Percentiles rank a stretch among this genome's conserved stretches.
Conservation (phyloP, 2,329 filamentous ascomycete species). For the Aschersonia sp. region DNA sequence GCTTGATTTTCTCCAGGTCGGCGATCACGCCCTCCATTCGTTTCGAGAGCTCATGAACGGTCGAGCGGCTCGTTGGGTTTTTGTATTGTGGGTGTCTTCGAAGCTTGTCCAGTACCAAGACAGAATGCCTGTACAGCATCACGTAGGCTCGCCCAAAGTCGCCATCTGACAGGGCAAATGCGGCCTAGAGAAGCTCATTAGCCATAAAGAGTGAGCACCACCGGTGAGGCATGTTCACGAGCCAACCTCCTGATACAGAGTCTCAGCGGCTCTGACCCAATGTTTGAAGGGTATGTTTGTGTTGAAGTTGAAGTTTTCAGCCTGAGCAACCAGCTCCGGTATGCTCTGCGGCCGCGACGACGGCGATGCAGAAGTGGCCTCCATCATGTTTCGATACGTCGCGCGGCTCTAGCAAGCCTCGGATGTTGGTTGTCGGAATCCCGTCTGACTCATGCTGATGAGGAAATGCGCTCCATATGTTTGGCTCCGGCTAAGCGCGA, state of each 20-base stretch:
- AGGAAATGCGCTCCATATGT: background rate
- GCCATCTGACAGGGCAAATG: constrained; percentile 71
- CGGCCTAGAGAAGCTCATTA: constrained; percentile 43
- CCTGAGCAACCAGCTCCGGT: constrained; percentile 62
- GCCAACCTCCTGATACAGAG: constrained; percentile 64
- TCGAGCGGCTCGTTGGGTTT: constrained; percentile 47
- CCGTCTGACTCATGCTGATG: background rate
- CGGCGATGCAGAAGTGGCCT: constrained; percentile 15
- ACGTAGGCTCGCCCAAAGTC: constrained; percentile 83
- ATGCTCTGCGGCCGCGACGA: constrained; percentile 47
- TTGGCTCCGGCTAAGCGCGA: background rate
- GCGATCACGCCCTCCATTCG: constrained; percentile 44
- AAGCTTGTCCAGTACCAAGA: constrained; percentile 66
- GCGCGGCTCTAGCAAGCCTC: background rate
- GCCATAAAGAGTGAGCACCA: background rate
- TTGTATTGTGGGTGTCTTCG: constrained; percentile 62
- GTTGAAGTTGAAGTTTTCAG: constrained; percentile 71
- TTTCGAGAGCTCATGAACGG: constrained; percentile 37
- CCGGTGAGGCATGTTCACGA: background rate
- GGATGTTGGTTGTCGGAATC: background rate
- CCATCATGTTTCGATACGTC: constrained; percentile 9
- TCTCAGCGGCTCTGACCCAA: constrained; percentile 71
- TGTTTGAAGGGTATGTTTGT: constrained; percentile 59
- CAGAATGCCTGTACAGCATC: constrained; percentile 77
- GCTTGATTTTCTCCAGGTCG: constrained; percentile 66